These are phyloP conservation scores for Colletotrichum sansevieriae DNA, from an alignment of 2,329 filamentous ascomycete genomes.

Conservation along the genomic window DNA sequence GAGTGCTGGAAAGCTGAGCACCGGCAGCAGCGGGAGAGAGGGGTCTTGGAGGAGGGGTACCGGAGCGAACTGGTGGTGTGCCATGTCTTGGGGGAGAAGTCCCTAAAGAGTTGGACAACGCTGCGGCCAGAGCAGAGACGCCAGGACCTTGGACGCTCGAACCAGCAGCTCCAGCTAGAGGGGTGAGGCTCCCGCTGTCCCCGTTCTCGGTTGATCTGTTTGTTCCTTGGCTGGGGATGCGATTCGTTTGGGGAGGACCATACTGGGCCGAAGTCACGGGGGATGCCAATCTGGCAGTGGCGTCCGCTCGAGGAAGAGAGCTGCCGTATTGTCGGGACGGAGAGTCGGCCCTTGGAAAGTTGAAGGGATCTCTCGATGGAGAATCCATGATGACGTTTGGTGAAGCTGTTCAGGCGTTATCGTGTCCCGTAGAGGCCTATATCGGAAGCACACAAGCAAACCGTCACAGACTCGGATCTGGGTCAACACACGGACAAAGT, in stretches of 20 bases:
- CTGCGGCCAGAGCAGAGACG: slow-evolving; percentile 88
- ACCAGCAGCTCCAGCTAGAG: slow-evolving; percentile 73
- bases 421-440: slow-evolving; percentile 12
- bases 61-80: slow-evolving; percentile 70
- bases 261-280: slow-evolving; percentile 61
- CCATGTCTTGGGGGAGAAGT: slow-evolving; percentile 78
- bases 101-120: slow-evolving; percentile 81
- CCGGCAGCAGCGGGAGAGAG: slow-evolving; percentile 59
- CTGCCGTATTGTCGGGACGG: slow-evolving; percentile 57
- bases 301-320: slow-evolving; percentile 66
- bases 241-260: slow-evolving; percentile 58
- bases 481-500: slow-evolving; percentile 38
- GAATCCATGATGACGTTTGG: slow-evolving; percentile 51
- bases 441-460: slow-evolving; percentile 33
- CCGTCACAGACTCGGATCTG: slow-evolving; percentile 38
- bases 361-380: slow-evolving; percentile 54
- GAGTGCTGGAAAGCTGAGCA: slow-evolving; percentile 62
- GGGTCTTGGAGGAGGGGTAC: slow-evolving; percentile 64
- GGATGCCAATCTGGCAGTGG: slow-evolving; percentile 72
- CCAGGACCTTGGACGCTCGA: slow-evolving; percentile 80
- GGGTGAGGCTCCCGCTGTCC: slow-evolving; percentile 67
- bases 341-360: slow-evolving; percentile 47
- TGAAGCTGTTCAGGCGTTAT: slow-evolving; percentile 22
- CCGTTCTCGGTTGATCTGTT: slow-evolving; percentile 49
- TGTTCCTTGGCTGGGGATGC: slow-evolving; percentile 53